These are phyloP conservation scores for Lupinus albus DNA, from an alignment of 306 rosid genomes.

Conservation along the genomic window DNA sequence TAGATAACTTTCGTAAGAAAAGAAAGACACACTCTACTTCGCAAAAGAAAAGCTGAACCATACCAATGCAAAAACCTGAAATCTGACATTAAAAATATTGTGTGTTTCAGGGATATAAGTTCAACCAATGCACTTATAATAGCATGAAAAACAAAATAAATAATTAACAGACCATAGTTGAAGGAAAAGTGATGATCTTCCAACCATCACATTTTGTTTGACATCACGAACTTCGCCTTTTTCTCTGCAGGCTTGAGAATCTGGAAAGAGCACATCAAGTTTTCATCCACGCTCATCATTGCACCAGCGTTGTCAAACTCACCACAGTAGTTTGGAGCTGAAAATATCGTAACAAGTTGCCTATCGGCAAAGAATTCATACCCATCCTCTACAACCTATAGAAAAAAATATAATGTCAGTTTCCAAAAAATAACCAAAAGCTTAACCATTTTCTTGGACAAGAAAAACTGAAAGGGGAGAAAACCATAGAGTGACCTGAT, in stretches of 20 bases:
- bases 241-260: conserved; percentile 92
- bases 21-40: conserved; percentile 5
- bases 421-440: conserved; percentile 18
- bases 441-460: conserved; percentile 15
- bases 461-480: background rate
- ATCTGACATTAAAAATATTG: conserved; percentile 10
- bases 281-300: conserved; percentile 89
- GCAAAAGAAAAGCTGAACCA: conserved; percentile 12
- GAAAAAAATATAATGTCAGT: conserved; percentile 39
- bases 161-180: conserved; percentile 53
- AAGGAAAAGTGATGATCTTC: conserved; percentile 32
- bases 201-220: conserved; percentile 61
- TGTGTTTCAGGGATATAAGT: conserved; percentile 9
- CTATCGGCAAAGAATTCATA: conserved; percentile 90
- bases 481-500: conserved; percentile 61
- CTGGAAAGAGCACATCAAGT: conserved; percentile 90
- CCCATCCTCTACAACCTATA: conserved; percentile 92
- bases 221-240: conserved; percentile 56
- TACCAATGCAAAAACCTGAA: conserved; percentile 17
- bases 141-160: conserved; percentile 30
- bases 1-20: background rate
- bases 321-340: conserved; percentile 90
- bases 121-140: background rate
- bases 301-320: conserved; percentile 98
- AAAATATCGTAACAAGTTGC: conserved; percentile 85